Base-by-base conservation (phyloP, 331 rosid genomes). In the Phaseolus coccineus region DNA sequence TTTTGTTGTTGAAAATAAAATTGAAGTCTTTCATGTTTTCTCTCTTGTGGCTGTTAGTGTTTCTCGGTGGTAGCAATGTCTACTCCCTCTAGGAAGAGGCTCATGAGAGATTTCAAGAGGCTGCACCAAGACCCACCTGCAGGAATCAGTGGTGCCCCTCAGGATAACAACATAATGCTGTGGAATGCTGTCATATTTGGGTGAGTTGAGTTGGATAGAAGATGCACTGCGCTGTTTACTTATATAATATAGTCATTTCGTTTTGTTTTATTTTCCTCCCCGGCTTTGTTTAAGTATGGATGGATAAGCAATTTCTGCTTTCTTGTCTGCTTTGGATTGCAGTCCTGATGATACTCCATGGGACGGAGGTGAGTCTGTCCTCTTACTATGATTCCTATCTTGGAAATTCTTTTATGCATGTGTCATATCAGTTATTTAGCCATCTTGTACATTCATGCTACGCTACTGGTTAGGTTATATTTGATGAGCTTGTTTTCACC, bases 151-250 rank as follows among this genome's bases (percentile, higher is more conserved):
- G 98, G 97, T 33, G 98, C 98, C 0, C 98, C 98, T 14, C 98
- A 92, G 85, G 98, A 94, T 86, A 94, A 94, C 85, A 94, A 94
- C 71, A 92, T 92, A 30, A 92, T 92, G 98, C 82, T 94, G 15
- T 94, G 98, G 98, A 94, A 92, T 84, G 98, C 97, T 69, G 98
- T 92, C 22, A 94, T 94, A 82, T 92, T 94, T 84, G 98, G 97
- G 98, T 94, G 79, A 83, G 94, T 77, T 83, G 67, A 69, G 71
- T 69, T 58, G 78, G 77, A 47, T 61, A 8, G 14, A 68, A 61
- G 25, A 61, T 40, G 24, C 74, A 63, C 71, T 7, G 4, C 59
- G 53, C 30, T 15, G 51, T 73, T 59, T 80, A 22, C 56, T 69
- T 79, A 27, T 42, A 47, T 58, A 35, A n/a, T 62, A 35, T 81